Evolutionary conservation across 257 asterid species (phyloP).

Genomic region (Parsonsia alboflavescens): DNA sequence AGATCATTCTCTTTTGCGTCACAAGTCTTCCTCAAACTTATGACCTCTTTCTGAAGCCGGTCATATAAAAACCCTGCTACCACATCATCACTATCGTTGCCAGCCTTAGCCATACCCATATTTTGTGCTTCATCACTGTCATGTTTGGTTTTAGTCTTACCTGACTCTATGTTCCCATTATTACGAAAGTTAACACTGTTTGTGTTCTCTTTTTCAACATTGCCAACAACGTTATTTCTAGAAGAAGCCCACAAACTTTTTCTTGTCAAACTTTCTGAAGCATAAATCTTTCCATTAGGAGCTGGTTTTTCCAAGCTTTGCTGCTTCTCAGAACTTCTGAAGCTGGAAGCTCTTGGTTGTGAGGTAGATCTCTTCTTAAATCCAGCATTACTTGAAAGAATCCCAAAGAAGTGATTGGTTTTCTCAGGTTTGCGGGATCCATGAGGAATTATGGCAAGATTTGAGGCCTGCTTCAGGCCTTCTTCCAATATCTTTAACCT

Average conservation of each 20-base stretch:
- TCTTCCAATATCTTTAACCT: constrained; percentile 86
- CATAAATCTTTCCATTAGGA: constrained; percentile 23
- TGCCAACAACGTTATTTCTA: constrained; percentile 38
- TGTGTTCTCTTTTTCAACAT: constrained; percentile 55
- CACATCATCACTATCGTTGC: constrained; percentile 38
- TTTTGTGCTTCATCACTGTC: constrained; percentile 28
- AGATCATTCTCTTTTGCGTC: constrained; percentile 46
- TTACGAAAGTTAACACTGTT: constrained; percentile 26
- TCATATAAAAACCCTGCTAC: constrained; percentile 84
- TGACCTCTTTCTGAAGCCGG: constrained; percentile 84
- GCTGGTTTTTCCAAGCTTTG: constrained; percentile 20
- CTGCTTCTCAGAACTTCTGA: constrained; percentile 34
- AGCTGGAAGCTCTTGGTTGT: constrained; percentile 57
- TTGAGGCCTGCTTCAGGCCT: constrained; percentile 46
- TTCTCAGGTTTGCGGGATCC: constrained; percentile 48
- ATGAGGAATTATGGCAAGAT: constrained; percentile 23
- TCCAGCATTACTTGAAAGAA: constrained; percentile 56
- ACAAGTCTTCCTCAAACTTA: constrained; percentile 57
- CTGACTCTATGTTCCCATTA: constrained; percentile 27
- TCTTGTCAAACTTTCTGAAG: constrained; percentile 35
- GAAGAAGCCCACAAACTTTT: constrained; percentile 68
- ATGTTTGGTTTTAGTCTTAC: constrained; percentile 19
- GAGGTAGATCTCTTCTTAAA: constrained; percentile 51
- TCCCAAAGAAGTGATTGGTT: constrained; percentile 44
- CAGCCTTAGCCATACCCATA: constrained; percentile 27